These are phyloP conservation scores for Wickerhamiella shivajii DNA, from an alignment of 805 yeast species.

Conservation along the genomic window DNA sequence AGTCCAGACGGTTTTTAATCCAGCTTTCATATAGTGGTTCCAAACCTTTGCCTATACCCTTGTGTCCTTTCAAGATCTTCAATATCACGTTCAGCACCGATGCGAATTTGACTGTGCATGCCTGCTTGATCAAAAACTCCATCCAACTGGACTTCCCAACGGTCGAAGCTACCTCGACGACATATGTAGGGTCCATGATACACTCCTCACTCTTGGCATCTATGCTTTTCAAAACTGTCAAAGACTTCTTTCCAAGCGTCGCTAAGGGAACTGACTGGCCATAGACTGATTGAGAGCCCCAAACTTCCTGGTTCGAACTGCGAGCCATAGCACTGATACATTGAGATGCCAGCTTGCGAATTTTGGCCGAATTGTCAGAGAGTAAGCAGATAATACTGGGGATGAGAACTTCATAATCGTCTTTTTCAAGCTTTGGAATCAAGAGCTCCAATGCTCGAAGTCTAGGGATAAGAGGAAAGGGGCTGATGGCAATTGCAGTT, in stretches of 20 bases:
- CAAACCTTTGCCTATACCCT: slow-evolving; percentile 29
- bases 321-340: slow-evolving; percentile 11
- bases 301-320: slow-evolving; percentile 16
- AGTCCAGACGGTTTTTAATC: slow-evolving; percentile 31
- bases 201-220: slow-evolving; percentile 31
- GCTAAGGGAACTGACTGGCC: slow-evolving; percentile 24
- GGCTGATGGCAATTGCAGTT: slow-evolving; percentile 24
- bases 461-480: slow-evolving; percentile 26
- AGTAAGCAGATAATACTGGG: slow-evolving; percentile 24
- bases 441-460: slow-evolving; percentile 22
- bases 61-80: slow-evolving; percentile 30
- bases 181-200: slow-evolving; percentile 34
- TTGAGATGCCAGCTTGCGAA: slow-evolving; percentile 22
- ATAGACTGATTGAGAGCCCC: slow-evolving; percentile 34
- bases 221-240: slow-evolving; percentile 29
- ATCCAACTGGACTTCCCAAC: slow-evolving; percentile 20
- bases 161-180: slow-evolving; percentile 24
- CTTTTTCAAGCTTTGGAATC: slow-evolving; percentile 9
- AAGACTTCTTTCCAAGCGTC: slow-evolving; percentile 43
- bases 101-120: slow-evolving; percentile 32
- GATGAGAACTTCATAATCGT: slow-evolving; percentile 26
- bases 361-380: slow-evolving; percentile 21
- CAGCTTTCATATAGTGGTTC: slow-evolving; percentile 32
- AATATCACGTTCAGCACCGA: slow-evolving; percentile 40
- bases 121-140: slow-evolving; percentile 17